phyloP scores from a whole-genome alignment of 495 filamentous ascomycete genomes.

The Patellaria atrata region DNA sequence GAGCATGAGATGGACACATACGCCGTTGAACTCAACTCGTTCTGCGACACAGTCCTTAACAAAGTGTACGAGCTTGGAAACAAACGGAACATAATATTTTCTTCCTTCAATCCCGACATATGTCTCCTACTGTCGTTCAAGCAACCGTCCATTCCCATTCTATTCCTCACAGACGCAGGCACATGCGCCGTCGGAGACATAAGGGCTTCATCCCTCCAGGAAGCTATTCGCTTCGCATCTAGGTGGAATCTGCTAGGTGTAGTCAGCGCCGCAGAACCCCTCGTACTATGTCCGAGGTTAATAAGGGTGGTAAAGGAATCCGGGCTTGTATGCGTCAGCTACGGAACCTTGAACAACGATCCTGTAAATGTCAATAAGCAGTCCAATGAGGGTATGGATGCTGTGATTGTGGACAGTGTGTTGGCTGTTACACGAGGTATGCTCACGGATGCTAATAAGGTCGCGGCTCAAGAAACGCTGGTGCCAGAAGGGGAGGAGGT shows the following conservation, averaged over 20 bases:
- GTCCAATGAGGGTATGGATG: slow-evolving; percentile 90
- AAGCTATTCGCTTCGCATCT: slow-evolving; percentile 84
- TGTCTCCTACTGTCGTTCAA: slow-evolving; percentile 91
- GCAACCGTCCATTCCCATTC: slow-evolving; percentile 83
- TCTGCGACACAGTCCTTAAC: slow-evolving; percentile 80
- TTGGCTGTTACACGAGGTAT: slow-evolving; percentile 64
- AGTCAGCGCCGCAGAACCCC: slow-evolving; percentile 67
- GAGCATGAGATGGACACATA: slow-evolving; percentile 97
- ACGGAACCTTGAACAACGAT: slow-evolving; percentile 80
- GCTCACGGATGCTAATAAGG: slow-evolving; percentile 34
- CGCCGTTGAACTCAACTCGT: slow-evolving; percentile 91
- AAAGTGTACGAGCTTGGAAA: slow-evolving; percentile 69
- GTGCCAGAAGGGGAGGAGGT: background rate
- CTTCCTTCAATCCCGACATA: slow-evolving; percentile 91
- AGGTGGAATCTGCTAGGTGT: slow-evolving; percentile 91
- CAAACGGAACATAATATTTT: slow-evolving; percentile 81
- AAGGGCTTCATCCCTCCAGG: slow-evolving; percentile 81
- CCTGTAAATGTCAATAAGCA: slow-evolving; percentile 73
- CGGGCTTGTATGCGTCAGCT: slow-evolving; percentile 91
- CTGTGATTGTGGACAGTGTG: slow-evolving; percentile 90
- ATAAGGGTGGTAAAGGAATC: slow-evolving; percentile 93
- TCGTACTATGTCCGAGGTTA: slow-evolving; percentile 77
- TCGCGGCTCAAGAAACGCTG: background rate
- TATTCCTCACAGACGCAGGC: slow-evolving; percentile 88
- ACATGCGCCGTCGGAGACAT: slow-evolving; percentile 66